Evolutionary conservation across 1,284 basidiomycete species (phyloP).

Genomic region (Ganoderma sinense): DNA sequence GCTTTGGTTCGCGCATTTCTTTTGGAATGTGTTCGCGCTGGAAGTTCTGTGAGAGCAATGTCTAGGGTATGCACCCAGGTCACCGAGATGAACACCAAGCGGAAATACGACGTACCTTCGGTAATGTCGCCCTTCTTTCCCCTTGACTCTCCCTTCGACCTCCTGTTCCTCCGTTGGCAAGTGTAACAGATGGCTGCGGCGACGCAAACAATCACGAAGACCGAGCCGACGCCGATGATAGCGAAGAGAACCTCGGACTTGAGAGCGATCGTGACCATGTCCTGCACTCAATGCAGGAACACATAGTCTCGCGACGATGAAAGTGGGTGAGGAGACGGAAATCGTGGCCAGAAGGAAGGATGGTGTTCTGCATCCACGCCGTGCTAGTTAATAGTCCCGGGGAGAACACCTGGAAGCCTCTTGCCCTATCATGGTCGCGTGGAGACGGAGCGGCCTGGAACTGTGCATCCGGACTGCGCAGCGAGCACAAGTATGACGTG

Average conservation of each 20-base stretch:
- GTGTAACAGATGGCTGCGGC: neutral
- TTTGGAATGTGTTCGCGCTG: neutral
- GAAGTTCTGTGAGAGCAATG: neutral
- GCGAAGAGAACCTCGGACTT: slow-evolving; percentile 2
- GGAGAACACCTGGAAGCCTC: neutral
- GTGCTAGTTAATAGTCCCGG: neutral
- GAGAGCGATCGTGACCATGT: slow-evolving; percentile 1
- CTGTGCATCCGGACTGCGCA: neutral
- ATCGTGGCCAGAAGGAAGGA: neutral
- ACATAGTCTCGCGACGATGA: slow-evolving; percentile 1
- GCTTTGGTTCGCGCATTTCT: too few relatives aligned
- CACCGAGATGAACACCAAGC: neutral
- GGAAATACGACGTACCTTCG: neutral
- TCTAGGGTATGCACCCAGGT: neutral
- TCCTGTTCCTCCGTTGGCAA: neutral
- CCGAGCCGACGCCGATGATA: neutral
- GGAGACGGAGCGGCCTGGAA: neutral
- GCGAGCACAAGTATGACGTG: neutral
- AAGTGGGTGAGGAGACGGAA: neutral
- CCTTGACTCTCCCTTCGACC: neutral
- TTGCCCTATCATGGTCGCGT: neutral
- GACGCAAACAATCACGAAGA: neutral
- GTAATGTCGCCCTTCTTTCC: neutral
- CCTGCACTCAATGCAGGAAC: neutral
- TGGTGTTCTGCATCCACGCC: neutral